Evolutionary conservation across 495 filamentous ascomycete genomes (phyloP).

Genomic region (Xylaria longipes): DNA sequence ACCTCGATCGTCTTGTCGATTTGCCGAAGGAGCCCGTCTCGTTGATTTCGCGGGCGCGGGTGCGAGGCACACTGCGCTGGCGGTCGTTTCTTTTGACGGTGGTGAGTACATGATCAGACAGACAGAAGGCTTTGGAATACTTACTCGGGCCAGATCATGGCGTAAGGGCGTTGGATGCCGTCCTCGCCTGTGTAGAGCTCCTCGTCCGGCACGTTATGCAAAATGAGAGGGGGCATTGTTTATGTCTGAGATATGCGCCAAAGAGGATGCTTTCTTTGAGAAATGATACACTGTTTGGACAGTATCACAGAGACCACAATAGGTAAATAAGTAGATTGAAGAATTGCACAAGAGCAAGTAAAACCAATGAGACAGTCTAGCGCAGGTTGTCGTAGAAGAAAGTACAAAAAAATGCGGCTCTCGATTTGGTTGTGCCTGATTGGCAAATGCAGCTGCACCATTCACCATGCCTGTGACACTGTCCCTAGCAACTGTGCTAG

Average conservation of each 20-base stretch:
- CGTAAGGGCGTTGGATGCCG: slow-evolving; percentile 61
- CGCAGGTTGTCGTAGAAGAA: neutral
- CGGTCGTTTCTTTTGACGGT: slow-evolving; percentile 33
- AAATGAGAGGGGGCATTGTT: slow-evolving; percentile 60
- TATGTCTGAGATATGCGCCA: slow-evolving; percentile 3
- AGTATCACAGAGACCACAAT: neutral
- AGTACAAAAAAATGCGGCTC: slow-evolving; percentile 10
- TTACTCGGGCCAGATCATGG: slow-evolving; percentile 62
- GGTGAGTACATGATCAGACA: slow-evolving; percentile 23
- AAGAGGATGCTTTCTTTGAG: neutral
- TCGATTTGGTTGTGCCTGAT: slow-evolving; percentile 7
- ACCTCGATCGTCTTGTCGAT: slow-evolving; percentile 59
- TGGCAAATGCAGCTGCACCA: neutral
- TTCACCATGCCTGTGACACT: neutral
- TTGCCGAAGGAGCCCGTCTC: slow-evolving; percentile 64
- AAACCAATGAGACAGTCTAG: neutral
- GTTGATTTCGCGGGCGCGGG: slow-evolving; percentile 48
- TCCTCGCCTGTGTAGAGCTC: slow-evolving; percentile 64
- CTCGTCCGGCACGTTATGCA: slow-evolving; percentile 65
- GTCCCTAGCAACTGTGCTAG: slow-evolving; percentile 11
- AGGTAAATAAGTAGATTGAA: too few species aligned
- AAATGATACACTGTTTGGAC: neutral
- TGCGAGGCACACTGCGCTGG: slow-evolving; percentile 38
- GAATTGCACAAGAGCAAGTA: neutral
- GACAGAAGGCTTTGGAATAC: slow-evolving; percentile 21